These are phyloP conservation scores for Lathyrus aphaca DNA, from an alignment of 306 rosid species.

Conservation along the genomic window DNA sequence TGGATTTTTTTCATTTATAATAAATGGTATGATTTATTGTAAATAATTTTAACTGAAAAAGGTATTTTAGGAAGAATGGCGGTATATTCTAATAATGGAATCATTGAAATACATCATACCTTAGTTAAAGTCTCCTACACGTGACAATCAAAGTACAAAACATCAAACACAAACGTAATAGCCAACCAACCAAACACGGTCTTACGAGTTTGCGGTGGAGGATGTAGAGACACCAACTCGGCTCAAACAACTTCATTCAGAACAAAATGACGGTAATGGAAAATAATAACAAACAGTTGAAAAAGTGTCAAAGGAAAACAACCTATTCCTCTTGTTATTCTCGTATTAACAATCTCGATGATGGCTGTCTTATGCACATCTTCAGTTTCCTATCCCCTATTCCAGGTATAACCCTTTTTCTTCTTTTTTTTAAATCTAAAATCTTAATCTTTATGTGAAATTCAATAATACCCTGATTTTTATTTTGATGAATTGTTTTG, in stretches of 20 bases:
- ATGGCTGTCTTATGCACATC: constrained; percentile 92
- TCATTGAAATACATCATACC: no score
- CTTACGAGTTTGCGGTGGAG: constrained; percentile 10
- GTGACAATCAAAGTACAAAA: no score
- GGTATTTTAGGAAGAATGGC: no score
- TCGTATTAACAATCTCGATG: constrained; percentile 71
- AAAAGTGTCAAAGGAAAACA: constrained; percentile 33
- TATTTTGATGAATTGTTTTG: constrained; percentile 15
- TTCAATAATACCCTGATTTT: constrained; percentile 37
- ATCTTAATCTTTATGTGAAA: constrained; percentile 18
- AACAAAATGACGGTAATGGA: constrained; percentile 19
- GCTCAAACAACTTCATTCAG: constrained; percentile 29
- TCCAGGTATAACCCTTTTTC: constrained; percentile 62
- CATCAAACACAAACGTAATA: neutral
- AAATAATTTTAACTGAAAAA: no score
- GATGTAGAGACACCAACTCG: constrained; percentile 21
- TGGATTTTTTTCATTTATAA: no score
- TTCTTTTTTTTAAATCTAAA: neutral
- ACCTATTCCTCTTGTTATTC: constrained; percentile 35
- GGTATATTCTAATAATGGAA: no score
- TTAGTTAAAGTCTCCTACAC: no score
- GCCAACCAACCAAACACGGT: constrained; percentile 32
- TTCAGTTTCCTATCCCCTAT: constrained; percentile 90
- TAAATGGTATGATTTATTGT: no score
- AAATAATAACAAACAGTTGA: constrained; percentile 41